Evolutionary conservation across 805 yeast genomes (phyloP).

Genomic region (Saccharomycopsis sp.): DNA sequence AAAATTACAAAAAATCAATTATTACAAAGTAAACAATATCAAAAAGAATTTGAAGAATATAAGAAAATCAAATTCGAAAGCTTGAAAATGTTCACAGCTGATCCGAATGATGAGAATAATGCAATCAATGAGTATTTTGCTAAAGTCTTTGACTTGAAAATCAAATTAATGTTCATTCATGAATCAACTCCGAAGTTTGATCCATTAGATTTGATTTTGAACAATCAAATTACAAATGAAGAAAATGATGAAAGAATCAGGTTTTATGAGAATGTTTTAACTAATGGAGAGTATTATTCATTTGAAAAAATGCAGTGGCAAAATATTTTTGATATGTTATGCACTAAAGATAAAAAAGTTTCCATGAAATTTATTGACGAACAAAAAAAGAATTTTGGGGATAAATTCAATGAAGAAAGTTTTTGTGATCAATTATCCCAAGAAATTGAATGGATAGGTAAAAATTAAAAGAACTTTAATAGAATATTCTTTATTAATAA

Average conservation of each 20-base stretch:
- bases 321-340: conserved; percentile 12
- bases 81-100: not conserved
- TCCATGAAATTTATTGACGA: conserved; percentile 12
- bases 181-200: conserved; percentile 16
- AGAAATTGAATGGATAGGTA: conserved; percentile 12
- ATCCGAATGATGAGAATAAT: conserved; percentile 1
- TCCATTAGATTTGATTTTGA: conserved; percentile 13
- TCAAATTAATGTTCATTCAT: conserved; percentile 14
- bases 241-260: conserved; percentile 8
- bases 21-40: not conserved
- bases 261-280: conserved; percentile 13
- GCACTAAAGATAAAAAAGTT: conserved; percentile 11
- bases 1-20: not conserved
- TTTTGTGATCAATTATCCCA: conserved; percentile 12
- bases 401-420: conserved; percentile 3
- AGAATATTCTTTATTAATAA: too few species aligned
- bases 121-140: conserved; percentile 12
- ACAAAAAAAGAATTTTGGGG: conserved; percentile 8
- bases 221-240: conserved; percentile 11
- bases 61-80: conserved; percentile 1
- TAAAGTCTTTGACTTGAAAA: conserved; percentile 7
- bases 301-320: conserved; percentile 18
- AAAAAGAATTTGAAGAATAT: conserved; percentile 10
- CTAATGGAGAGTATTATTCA: conserved; percentile 14
- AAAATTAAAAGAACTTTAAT: not conserved